Base-by-base conservation (phyloP, 2,329 filamentous ascomycete species). In the Talaromyces marneffei region DNA sequence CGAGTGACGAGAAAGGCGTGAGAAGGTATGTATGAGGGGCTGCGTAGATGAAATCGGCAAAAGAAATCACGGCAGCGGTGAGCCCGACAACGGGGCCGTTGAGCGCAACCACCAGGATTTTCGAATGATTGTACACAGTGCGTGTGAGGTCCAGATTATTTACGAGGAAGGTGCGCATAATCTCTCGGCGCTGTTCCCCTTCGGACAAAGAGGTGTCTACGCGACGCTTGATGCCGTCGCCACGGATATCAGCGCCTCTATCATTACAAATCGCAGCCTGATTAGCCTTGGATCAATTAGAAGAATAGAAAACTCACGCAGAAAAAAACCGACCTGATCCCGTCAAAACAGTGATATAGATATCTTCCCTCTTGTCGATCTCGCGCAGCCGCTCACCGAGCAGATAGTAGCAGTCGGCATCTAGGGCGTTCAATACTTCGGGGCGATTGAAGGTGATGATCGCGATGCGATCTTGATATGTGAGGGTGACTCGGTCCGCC, bases 81-180 rank as follows among this genome's bases (percentile, higher is more conserved):
- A 97, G 87, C 5, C 94, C 94, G 58, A 99, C 83, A 10, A 87
- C 92, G 5, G 94, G 94, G 2, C 93, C 94, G 78, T 97, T 97
- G 66, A 97, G 87, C 0, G 91, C 94, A 0, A 88, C 87, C 63
- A 97, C 84, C 25, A 97, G 89, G 76, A 97, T 89, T 79, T 97
- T 97, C 68, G 92, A 90, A 78, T 97, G 94, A 14, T 87, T 87
- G 80, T 94, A 92, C 80, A 97, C 96, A 68, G 91, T 88, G 69
- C 91, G 88, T 2, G 92, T 94, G 69, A 91, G 84, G 82, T 96
- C 90, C 61, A 97, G 84, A 81, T 97, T 97, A 81, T 89, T 88
- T 67, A 88, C 81, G 10, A 91, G 88, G 76, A 97, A 96, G 71
- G 73, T 79, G 57, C 83, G 81, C 37, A 95, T 83, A 78, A 86